Evolutionary conservation across 495 filamentous ascomycete species (phyloP), one percentile per base, ranked within the genome.

Genomic region (Neurospora intermedia): DNA sequence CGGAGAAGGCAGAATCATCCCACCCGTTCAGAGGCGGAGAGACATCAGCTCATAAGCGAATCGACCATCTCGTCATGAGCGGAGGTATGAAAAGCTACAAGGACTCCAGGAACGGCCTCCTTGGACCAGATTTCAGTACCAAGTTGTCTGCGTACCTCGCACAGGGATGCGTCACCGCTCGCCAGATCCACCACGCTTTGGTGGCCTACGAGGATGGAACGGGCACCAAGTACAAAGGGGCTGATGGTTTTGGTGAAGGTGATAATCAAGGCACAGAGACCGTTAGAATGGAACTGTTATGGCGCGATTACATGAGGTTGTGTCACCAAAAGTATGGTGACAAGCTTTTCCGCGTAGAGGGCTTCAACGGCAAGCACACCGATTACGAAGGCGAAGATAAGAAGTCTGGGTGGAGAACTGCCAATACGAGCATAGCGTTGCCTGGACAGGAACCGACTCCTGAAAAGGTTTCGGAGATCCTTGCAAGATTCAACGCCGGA

Each of bases 241-340:
- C 81, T 4, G 71, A 78, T 3, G 90, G 88, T 9, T 91, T 87
- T 71, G 90, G 88, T 11, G 82, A 88, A 31, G 91, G 91, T 4
- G 88, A 92, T 75, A 91, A 88, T 77, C 86, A 88, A 69, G 91
- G 91, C n/a, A 91, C 89, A 0, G 83, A 83, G n/a, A 82, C 80
- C 5, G 83, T 93, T 10, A 87, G 91, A 2, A 90, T 91, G 72
- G 90, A 94, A 74, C 83, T 94, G 1, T 82, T 93, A 1, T 93
- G 91, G 90, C 84, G 91, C 6, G 91, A 93, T 80, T 93, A 93
- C 80, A 92, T 93, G 87, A 84, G 89, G 0, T 85, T 94, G 15
- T 90, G 90, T 73, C 86, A 86, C 38, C 82, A 87, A 5, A 93
- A 93, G 76, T 92, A 90, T 73, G 85, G 85, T 16, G 77, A 80